Evolutionary conservation across 768 basidiomycete species (phyloP).

Genomic region (Kwoniella pini): DNA sequence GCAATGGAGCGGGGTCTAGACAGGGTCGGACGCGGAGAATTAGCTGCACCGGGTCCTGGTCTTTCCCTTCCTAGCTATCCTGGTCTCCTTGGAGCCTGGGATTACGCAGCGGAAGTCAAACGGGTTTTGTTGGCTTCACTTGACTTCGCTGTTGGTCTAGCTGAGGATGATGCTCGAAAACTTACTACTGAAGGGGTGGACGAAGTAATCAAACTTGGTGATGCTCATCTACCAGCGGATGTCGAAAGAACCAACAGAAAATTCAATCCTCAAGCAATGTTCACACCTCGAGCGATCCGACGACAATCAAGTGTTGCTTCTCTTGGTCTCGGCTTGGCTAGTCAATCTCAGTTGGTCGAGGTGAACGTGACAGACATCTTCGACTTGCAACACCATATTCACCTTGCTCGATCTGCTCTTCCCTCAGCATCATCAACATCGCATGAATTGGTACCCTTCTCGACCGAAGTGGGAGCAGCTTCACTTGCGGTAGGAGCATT

Average conservation of each 20-base stretch:
- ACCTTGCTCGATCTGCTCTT: conserved; percentile 57
- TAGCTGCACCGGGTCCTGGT: conserved; percentile 55
- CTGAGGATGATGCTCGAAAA: conserved; percentile 78
- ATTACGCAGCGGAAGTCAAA: conserved; percentile 80
- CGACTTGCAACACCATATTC: conserved; percentile 79
- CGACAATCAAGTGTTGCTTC: conserved; percentile 66
- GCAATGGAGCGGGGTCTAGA: conserved; percentile 71
- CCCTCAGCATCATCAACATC: conserved; percentile 45
- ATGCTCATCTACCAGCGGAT: conserved; percentile 69
- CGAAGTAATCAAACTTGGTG: conserved; percentile 68
- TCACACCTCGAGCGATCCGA: conserved; percentile 76
- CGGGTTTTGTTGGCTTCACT: conserved; percentile 73
- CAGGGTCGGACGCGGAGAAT: conserved; percentile 71
- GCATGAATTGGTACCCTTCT: conserved; percentile 60
- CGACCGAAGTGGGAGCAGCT: conserved; percentile 59
- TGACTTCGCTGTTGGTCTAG: conserved; percentile 73
- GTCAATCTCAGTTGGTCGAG: conserved; percentile 74
- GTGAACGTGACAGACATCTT: conserved; percentile 80
- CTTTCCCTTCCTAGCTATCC: conserved; percentile 71
- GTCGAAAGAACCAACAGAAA: conserved; percentile 78
- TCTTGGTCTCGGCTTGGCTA: conserved; percentile 78
- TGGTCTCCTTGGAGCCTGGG: conserved; percentile 77
- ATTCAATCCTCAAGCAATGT: conserved; percentile 99
- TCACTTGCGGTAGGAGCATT: conserved; percentile 69
- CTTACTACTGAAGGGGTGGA: conserved; percentile 68